Evolutionary conservation across 2,329 filamentous ascomycete species (phyloP).

Genomic region (Orbilia ellipsospora): DNA sequence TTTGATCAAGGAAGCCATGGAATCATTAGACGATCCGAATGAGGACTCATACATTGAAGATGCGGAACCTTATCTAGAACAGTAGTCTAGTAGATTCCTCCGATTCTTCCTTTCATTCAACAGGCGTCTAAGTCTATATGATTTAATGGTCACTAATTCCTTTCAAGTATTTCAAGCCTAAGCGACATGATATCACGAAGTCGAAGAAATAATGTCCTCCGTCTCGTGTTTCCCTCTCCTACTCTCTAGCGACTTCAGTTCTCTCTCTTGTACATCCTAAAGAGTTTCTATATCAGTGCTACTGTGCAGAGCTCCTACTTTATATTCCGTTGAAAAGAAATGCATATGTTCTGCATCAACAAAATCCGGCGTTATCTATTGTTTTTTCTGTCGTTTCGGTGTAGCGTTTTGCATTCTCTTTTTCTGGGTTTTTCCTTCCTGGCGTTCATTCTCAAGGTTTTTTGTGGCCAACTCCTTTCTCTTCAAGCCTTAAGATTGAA

Average conservation of each 20-base stretch:
- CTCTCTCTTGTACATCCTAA: constrained; percentile 3
- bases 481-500: background rate
- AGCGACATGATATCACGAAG: constrained; percentile 10
- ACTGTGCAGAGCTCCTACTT: background rate
- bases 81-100: constrained; percentile 18
- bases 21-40: constrained; percentile 84
- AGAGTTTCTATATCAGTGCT: background rate
- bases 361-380: constrained; percentile 43
- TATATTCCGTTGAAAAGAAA: constrained; percentile 11
- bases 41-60: constrained; percentile 65
- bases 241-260: constrained; percentile 18
- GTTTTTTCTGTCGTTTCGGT: constrained; percentile 6
- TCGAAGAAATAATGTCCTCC: constrained; percentile 24
- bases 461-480: background rate
- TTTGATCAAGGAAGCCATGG: constrained; percentile 96
- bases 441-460: background rate
- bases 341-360: constrained; percentile 42
- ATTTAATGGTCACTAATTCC: background rate
- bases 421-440: constrained; percentile 1
- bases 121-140: background rate
- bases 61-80: constrained; percentile 50
- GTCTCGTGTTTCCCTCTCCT: background rate
- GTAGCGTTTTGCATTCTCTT: constrained; percentile 1
- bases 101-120: background rate
- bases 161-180: background rate